Evolutionary conservation across 2,329 filamentous ascomycete species (phyloP).

Genomic region (Rugonectria rugulosa): DNA sequence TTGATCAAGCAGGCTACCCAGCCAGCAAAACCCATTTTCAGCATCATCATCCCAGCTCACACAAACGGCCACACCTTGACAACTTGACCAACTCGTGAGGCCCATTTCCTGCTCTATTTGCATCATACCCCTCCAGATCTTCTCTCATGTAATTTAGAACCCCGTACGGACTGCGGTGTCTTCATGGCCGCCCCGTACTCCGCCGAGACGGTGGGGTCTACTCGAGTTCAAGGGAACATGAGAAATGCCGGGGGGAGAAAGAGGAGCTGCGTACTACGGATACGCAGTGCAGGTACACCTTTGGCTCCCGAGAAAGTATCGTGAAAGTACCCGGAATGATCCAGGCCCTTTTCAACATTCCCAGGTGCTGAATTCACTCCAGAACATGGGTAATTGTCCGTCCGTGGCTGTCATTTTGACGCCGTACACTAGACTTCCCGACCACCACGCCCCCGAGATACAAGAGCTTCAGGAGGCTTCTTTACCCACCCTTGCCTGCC

Average conservation of each 20-base stretch:
- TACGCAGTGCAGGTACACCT: no score
- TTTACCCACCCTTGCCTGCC: slow-evolving; percentile 12
- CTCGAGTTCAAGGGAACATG: slow-evolving; percentile 1
- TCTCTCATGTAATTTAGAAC: background rate
- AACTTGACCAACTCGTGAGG: background rate
- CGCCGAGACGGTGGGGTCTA: slow-evolving; percentile 24
- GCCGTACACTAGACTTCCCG: slow-evolving; percentile 10
- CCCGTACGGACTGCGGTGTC: background rate
- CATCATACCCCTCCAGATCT: slow-evolving; percentile 15
- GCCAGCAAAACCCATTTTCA: slow-evolving; percentile 1
- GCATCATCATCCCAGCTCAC: slow-evolving; percentile 2
- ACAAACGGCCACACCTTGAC: no score
- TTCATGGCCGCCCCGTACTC: slow-evolving; percentile 27
- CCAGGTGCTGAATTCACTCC: slow-evolving; percentile 3
- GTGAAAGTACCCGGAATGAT: slow-evolving; percentile 19
- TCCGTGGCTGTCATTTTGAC: no score
- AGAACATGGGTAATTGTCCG: slow-evolving; percentile 10
- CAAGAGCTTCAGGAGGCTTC: slow-evolving; percentile 12
- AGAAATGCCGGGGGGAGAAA: slow-evolving; percentile 1
- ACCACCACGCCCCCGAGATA: slow-evolving; percentile 7
- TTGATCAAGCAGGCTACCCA: slow-evolving; percentile 2
- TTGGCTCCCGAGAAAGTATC: slow-evolving; percentile 17
- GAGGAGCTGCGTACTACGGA: slow-evolving; percentile 10
- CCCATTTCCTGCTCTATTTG: slow-evolving; percentile 1
- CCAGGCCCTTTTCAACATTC: slow-evolving; percentile 1